Conservation (phyloP, 441 rosid species). For the Pelargonium cotyledonis region DNA sequence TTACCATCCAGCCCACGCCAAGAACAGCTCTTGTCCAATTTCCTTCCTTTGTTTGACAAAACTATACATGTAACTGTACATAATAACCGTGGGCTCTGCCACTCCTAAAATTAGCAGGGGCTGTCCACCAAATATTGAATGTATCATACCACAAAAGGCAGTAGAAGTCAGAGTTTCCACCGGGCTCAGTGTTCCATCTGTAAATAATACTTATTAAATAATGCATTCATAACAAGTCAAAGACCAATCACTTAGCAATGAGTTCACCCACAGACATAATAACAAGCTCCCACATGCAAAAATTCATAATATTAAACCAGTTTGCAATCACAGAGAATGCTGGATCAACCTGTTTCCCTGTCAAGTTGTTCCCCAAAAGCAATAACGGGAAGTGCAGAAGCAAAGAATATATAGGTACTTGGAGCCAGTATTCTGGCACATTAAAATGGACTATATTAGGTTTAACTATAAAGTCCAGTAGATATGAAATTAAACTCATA, state of each 20-base stretch:
- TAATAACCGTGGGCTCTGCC: constrained; percentile 85
- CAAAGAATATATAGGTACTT: constrained; percentile 48
- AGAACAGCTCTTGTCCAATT: constrained; percentile 52
- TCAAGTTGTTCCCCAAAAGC: constrained; percentile 58
- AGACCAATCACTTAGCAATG: not conserved
- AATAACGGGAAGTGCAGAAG: constrained; percentile 57
- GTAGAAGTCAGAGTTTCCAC: constrained; percentile 79
- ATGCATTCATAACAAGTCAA: not conserved
- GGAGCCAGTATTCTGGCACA: constrained; percentile 48
- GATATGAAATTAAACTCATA: not conserved
- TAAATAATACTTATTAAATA: not conserved
- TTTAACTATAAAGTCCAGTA: not conserved
- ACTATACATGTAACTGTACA: constrained; percentile 75
- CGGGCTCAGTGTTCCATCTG: constrained; percentile 74
- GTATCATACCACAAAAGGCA: constrained; percentile 76
- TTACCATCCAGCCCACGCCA: constrained; percentile 89
- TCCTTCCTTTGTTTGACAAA: constrained; percentile 54
- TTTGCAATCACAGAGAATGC: not conserved
- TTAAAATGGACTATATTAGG: constrained; percentile 3
- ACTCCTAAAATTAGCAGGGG: constrained; percentile 80
- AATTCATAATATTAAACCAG: not conserved
- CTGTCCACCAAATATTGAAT: constrained; percentile 85
- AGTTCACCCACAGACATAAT: not conserved
- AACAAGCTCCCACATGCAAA: not conserved
- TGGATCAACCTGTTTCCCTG: constrained; percentile 41